A percentile compares a stretch with the other conserved stretches of the same genome.
Conservation (phyloP, 352 stramenopile species). For the Pythium brachiatum region DNA sequence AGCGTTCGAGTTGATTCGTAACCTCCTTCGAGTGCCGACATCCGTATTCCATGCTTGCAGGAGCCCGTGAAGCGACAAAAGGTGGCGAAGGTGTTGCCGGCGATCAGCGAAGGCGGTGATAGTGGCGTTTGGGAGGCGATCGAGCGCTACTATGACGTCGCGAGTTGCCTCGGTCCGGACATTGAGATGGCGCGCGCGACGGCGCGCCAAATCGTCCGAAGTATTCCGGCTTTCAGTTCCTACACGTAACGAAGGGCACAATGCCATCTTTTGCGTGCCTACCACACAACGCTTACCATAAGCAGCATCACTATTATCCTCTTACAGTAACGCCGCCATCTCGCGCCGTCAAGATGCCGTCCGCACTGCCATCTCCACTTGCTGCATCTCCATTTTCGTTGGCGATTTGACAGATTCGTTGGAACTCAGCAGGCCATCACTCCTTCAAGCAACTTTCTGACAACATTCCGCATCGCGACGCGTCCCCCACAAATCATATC, state of each 20-base stretch:
- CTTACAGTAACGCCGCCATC: too few species aligned
- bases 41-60: constrained; percentile 30
- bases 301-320: too few species aligned
- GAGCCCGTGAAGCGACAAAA: constrained; percentile 39
- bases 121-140: constrained; percentile 23
- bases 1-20: constrained; percentile 35
- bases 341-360: too few species aligned
- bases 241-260: too few species aligned
- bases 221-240: constrained; percentile 22
- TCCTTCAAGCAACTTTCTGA: too few species aligned
- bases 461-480: too few species aligned
- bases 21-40: constrained; percentile 32
- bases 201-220: constrained; percentile 18
- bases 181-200: constrained; percentile 26
- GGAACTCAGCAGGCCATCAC: neutral
- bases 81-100: constrained; percentile 21
- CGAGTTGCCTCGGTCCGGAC: constrained; percentile 24
- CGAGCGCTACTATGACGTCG: constrained; percentile 39
- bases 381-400: too few species aligned
- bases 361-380: too few species aligned
- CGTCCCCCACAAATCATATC: too few species aligned
- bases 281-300: too few species aligned
- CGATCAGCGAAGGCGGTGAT: constrained; percentile 26
- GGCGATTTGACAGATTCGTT: too few species aligned
- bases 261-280: too few species aligned